Base-by-base conservation (phyloP, 805 yeast species). In the Tetrapisispora arboricola region DNA sequence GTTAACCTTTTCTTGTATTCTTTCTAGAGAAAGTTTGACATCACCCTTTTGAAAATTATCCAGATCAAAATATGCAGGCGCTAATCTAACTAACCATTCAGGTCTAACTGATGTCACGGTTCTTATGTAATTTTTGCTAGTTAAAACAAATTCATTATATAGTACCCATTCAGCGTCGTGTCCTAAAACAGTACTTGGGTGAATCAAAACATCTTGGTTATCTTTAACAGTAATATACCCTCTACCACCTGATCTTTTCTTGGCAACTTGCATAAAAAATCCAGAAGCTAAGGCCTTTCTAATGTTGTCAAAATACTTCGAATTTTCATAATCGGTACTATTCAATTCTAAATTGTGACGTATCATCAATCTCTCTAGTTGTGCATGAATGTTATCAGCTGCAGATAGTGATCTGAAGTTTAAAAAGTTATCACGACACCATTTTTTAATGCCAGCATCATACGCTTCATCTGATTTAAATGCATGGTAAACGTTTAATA, bases 201-300 rank as follows among this genome's bases (percentile, higher is more conserved):
- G 98, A 36, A 92, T 72, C 53, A 87, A 65, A 11, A 90, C 97
- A 47, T 90, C 97, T 67, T 92, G 98, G 57, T 88, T 87, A 63
- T 92, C 98, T 64, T 87, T 87, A 38, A 88, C 83, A 0, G 98
- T 92, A 51, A 84, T 73, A 61, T 82, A 90, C n/a, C 84, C 88
- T 54, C 80, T 82, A 19, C 72, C 70, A 29, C 85, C 79, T n/a
- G 83, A 75, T 66, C 76, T 78, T 68, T 84, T 85, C 67, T 88
- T 92, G 26, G 96, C 97, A 41, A 84, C 94, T 67, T 92, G 98
- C 97, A 92, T 88, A 69, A 92, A 92, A 62, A 87, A 88, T 2
- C 98, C 98, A n/a, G 85, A 75, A 4, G 85, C 73, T 44, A 92
- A 64, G 0, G 97, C 95, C 60, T 82, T 84, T 43, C 94, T 73